These are phyloP conservation scores for Carex littledalei DNA, from an alignment of 176 grass and related monocot genomes.

Conservation along the genomic window DNA sequence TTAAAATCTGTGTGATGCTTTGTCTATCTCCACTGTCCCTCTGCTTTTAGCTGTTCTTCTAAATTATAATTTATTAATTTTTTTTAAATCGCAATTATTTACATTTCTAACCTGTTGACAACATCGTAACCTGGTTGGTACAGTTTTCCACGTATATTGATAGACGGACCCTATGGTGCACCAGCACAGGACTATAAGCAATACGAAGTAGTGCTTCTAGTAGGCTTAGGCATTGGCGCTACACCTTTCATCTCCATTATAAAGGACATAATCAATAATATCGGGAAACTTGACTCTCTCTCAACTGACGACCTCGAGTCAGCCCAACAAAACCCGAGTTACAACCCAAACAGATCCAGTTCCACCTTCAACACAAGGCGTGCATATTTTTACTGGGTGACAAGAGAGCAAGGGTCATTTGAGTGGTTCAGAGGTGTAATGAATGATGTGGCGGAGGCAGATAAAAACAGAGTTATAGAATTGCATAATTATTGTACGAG, in stretches of 20 bases:
- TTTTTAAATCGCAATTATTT: background rate
- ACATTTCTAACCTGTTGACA: background rate
- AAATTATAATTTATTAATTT: slow-evolving; percentile 1
- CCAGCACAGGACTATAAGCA: slow-evolving; percentile 96
- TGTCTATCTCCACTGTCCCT: background rate
- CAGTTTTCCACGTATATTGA: slow-evolving; percentile 80
- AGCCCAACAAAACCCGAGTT: background rate
- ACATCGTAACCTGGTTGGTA: background rate
- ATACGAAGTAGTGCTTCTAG: slow-evolving; percentile 75
- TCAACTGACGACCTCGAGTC: slow-evolving; percentile 31
- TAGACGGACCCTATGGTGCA: slow-evolving; percentile 81
- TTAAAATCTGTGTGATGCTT: background rate
- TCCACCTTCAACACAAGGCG: slow-evolving; percentile 55
- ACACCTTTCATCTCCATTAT: slow-evolving; percentile 95
- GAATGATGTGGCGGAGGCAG: slow-evolving; percentile 71
- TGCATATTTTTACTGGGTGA: slow-evolving; percentile 97
- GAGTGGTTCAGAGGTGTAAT: slow-evolving; percentile 92
- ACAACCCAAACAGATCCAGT: background rate
- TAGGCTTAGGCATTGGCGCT: slow-evolving; percentile 79
- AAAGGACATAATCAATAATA: slow-evolving; percentile 96
- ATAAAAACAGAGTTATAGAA: slow-evolving; percentile 78
- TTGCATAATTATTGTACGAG: slow-evolving; percentile 94
- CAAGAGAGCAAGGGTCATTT: slow-evolving; percentile 86
- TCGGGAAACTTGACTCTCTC: slow-evolving; percentile 29
- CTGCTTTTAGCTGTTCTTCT: background rate